Evolutionary conservation across 371 early-diverging fungal genomes (phyloP).

Genomic region (Catenaria anguillulae): DNA sequence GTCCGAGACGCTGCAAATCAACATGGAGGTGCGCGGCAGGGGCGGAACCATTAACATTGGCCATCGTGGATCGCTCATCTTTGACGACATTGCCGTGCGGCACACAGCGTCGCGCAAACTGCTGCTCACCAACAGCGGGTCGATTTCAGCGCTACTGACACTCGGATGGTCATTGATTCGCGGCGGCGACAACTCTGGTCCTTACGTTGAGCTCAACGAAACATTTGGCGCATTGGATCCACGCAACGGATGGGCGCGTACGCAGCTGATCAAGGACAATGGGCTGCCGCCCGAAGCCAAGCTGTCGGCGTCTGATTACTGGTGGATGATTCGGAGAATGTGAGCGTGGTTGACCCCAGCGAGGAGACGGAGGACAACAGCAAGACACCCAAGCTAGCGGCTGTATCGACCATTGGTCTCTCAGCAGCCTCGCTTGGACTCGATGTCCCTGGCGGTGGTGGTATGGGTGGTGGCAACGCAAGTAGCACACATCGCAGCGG

Average conservation of each 20-base stretch:
- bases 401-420: not conserved
- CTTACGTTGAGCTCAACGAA: conserved; percentile 24
- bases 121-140: conserved; percentile 30
- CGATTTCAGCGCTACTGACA: conserved; percentile 30
- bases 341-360: not conserved
- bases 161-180: conserved; percentile 35
- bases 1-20: conserved; percentile 23
- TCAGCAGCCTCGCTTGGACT: not conserved
- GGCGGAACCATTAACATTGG: conserved; percentile 34
- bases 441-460: conserved; percentile 4
- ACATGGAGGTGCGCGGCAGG: conserved; percentile 30
- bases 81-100: conserved; percentile 38
- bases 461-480: conserved; percentile 11
- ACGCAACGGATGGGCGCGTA: conserved; percentile 28
- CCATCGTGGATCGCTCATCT: conserved; percentile 32
- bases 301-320: conserved; percentile 25
- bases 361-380: not conserved
- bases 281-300: conserved; percentile 11
- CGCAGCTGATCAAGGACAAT: conserved; percentile 17
- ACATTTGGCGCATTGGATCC: conserved; percentile 28
- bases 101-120: conserved; percentile 30
- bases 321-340: conserved; percentile 22
- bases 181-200: conserved; percentile 14
- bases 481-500: not conserved
- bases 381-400: too few relatives aligned